A percentile compares a stretch with the other conserved stretches of the same genome.
Conservation (phyloP, 495 filamentous ascomycete species). For the Aspergillus olivimuriae region DNA sequence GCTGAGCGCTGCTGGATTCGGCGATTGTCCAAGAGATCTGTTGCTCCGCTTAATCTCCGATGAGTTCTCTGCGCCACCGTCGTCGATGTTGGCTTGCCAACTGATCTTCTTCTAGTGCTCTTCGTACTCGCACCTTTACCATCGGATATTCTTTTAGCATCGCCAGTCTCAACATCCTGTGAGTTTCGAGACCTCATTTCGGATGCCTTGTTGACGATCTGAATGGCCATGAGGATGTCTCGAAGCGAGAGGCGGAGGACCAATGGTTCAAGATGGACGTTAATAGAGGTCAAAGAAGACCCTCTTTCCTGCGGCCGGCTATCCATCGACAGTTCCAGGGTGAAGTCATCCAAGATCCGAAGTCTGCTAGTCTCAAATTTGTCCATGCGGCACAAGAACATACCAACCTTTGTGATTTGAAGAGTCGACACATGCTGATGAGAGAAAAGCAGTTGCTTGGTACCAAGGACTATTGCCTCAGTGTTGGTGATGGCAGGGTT, state of each 20-base stretch:
- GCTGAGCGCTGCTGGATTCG: slow-evolving; percentile 37
- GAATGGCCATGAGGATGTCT: slow-evolving; percentile 88
- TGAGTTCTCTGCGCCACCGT: slow-evolving; percentile 35
- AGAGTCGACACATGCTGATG: slow-evolving; percentile 91
- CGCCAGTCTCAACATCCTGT: slow-evolving; percentile 41
- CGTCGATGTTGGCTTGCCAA: slow-evolving; percentile 59
- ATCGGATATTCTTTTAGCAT: slow-evolving; percentile 60
- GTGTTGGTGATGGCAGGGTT: slow-evolving; percentile 85
- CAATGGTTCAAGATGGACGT: slow-evolving; percentile 82
- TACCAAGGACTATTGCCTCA: slow-evolving; percentile 91
- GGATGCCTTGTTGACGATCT: slow-evolving; percentile 88
- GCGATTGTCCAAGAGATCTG: slow-evolving; percentile 17
- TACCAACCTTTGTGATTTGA: slow-evolving; percentile 86
- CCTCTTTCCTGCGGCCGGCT: slow-evolving; percentile 61
- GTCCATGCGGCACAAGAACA: slow-evolving; percentile 99
- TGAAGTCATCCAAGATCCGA: slow-evolving; percentile 93
- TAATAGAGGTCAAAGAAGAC: slow-evolving; percentile 66
- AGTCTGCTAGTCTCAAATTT: slow-evolving; percentile 80
- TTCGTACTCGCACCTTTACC: slow-evolving; percentile 50
- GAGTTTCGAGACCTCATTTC: slow-evolving; percentile 61
- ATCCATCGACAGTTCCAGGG: slow-evolving; percentile 82
- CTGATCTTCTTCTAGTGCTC: slow-evolving; percentile 46
- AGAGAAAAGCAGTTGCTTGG: slow-evolving; percentile 86
- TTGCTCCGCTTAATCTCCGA: slow-evolving; percentile 30
- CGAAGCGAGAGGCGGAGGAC: slow-evolving; percentile 88